These are phyloP conservation scores for Gnaphalium uliginosum DNA, from an alignment of 129 eudicot genomes.

Conservation along the genomic window DNA sequence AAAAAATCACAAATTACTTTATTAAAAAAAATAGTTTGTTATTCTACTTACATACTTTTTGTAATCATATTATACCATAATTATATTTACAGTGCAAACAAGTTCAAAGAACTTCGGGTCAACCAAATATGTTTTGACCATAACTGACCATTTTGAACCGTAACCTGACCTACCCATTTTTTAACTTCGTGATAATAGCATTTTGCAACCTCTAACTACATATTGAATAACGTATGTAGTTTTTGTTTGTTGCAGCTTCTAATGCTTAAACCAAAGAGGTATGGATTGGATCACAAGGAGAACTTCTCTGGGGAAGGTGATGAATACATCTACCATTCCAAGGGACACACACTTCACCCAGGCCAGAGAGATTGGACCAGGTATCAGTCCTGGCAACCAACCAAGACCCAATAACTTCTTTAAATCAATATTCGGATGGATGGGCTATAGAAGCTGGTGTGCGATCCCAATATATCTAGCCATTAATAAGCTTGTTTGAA, in stretches of 20 bases:
- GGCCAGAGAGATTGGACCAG: slow-evolving; percentile 98
- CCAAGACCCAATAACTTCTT: slow-evolving; percentile 41
- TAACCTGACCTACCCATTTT: not conserved
- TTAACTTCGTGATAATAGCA: not conserved
- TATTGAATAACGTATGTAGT: not conserved
- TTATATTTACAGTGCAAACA: not conserved
- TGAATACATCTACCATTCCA: slow-evolving; percentile 88
- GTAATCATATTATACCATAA: not conserved
- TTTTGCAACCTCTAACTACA: too few relatives aligned
- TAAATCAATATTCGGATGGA: not conserved
- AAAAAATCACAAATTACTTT: not conserved
- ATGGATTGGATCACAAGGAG: slow-evolving; percentile 91
- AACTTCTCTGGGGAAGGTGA: slow-evolving; percentile 96
- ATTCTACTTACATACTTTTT: not conserved
- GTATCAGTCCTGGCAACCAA: slow-evolving; percentile 92
- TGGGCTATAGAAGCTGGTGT: slow-evolving; percentile 3
- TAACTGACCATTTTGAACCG: not conserved
- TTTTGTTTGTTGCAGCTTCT: slow-evolving; percentile 53
- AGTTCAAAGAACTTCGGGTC: not conserved
- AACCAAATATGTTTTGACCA: not conserved
- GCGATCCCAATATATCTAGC: not conserved
- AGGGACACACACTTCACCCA: slow-evolving; percentile 86
- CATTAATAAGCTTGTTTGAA: slow-evolving; percentile 10
- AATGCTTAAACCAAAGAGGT: slow-evolving; percentile 84
- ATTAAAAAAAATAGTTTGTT: not conserved